Evolutionary conservation across 1,139 yeast genomes (phyloP).

Genomic region (Candida sp.): DNA sequence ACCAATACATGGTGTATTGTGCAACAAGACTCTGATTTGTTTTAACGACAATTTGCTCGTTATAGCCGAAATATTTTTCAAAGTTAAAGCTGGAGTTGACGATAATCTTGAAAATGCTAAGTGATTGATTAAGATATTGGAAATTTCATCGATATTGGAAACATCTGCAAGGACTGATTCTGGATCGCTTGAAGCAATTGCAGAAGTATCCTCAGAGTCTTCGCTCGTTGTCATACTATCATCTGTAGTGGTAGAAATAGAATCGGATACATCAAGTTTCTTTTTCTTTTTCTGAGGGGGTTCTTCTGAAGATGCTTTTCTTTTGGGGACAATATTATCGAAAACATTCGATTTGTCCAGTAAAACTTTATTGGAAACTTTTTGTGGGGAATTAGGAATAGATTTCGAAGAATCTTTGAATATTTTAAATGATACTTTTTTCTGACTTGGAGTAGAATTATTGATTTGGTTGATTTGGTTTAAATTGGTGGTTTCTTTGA

Average conservation of each 20-base stretch:
- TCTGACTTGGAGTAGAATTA: constrained; percentile 4
- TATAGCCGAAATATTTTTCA: constrained; percentile 56
- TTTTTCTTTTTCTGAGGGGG: constrained; percentile 16
- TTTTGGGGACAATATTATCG: constrained; percentile 7
- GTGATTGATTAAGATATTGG: constrained; percentile 72
- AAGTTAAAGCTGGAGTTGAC: constrained; percentile 75
- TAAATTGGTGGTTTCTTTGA: constrained; percentile 4
- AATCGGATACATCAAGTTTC: constrained; percentile 4
- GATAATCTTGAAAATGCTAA: constrained; percentile 86
- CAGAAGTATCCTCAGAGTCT: constrained; percentile 1
- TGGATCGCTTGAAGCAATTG: constrained; percentile 5
- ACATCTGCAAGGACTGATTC: constrained; percentile 28
- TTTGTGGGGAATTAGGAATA: constrained; percentile 5
- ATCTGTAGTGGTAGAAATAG: constrained; percentile 2
- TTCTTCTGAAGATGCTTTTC: constrained; percentile 29
- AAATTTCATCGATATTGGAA: constrained; percentile 46
- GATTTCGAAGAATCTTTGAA: constrained; percentile 6
- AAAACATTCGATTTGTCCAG: constrained; percentile 19
- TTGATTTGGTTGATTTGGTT: constrained; percentile 3
- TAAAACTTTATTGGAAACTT: constrained; percentile 1
- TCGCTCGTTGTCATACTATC: not conserved
- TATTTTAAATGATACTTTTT: not conserved
- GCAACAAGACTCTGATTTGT: constrained; percentile 51
- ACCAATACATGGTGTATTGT: constrained; percentile 62
- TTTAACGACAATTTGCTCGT: constrained; percentile 40